Percentiles rank a stretch among this genome's conserved stretches.
Evolutionary conservation across 2,329 filamentous ascomycete genomes (phyloP).

Genomic region (Nectriaceae sp.): DNA sequence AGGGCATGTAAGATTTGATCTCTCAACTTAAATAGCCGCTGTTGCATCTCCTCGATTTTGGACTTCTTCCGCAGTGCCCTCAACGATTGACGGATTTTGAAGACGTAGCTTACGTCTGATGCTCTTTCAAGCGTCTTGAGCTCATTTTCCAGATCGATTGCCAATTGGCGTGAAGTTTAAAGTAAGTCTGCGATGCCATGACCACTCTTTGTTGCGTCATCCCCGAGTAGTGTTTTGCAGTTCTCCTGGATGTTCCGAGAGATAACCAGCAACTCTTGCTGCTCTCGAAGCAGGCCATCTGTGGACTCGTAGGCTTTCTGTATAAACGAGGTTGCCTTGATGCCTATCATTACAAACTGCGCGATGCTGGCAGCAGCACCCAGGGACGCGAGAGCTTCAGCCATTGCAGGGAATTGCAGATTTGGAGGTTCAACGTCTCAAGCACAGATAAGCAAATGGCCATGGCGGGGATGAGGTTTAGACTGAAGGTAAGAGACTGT

Average conservation of each 20-base stretch:
- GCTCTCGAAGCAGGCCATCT: background rate
- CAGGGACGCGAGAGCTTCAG: constrained; percentile 5
- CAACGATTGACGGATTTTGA: background rate
- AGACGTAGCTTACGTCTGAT: background rate
- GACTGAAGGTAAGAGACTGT: too few species aligned
- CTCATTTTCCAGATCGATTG: background rate
- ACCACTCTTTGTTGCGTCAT: too few species aligned
- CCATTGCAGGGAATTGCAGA: too few species aligned
- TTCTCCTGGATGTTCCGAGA: background rate
- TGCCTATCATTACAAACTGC: constrained; percentile 1
- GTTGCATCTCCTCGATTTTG: background rate
- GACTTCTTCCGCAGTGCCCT: background rate
- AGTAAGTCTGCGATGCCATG: background rate
- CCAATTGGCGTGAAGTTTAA: background rate
- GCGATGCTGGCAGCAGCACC: constrained; percentile 4
- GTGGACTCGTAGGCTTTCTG: background rate
- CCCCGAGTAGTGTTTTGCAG: background rate
- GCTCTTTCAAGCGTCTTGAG: background rate
- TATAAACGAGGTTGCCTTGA: background rate
- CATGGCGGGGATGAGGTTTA: too few species aligned
- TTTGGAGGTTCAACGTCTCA: too few species aligned
- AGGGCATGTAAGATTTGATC: background rate
- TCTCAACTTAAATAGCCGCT: background rate
- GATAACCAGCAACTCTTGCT: constrained; percentile 1
- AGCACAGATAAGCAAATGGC: too few species aligned